Evolutionary conservation across 2,329 filamentous ascomycete genomes (phyloP), one percentile per base, ranked within the genome.

Genomic region (Cordyceps pruinosa): DNA sequence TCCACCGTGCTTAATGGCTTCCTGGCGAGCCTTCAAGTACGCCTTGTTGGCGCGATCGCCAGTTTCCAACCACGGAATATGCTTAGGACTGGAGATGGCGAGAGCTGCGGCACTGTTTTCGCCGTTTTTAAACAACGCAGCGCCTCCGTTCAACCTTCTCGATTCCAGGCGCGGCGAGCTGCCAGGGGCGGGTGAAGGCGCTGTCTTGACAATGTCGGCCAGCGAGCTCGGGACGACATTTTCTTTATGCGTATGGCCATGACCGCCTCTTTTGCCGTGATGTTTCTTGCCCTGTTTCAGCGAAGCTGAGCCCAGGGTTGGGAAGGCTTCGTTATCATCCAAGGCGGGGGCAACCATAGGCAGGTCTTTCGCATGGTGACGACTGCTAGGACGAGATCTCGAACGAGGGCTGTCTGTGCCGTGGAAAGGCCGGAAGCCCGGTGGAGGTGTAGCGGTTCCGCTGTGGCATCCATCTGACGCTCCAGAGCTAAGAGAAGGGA

Each of bases 1-100:
- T 64, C 92, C 94, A 63, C 94, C 94, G 70, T 99, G 94, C 74
- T 96, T 96, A 70, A 99, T 96, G 58, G 94, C 94, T 73, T 97
- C 93, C 67, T 92, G 89, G 54, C 94, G 87, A 64, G 92, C 90
- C 74, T 96, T 96, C 64, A 99, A 83, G 70, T 99, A 99, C 25
- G 90, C 87, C 72, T 92, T 91, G 71, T 99, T 97, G 62, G 90
- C 90, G 61, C 84, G 85, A 54, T 93, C 86, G 23, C 94, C 94
- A 2, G 94, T 97, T 72, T 97, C 93, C 4, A 97, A 76, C 94
- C 94, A 99, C 1, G 94, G 94, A 47, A 99, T 90, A 65, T 97
- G 89, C 68, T 94, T 90, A 10, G 94, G 94, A 58, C 86, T 84
- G 19, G 89, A 83, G 57, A 99, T 97, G 2, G 90, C 86, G 69